Conservation (phyloP, 2,329 filamentous ascomycete genomes). For the Phaeomoniella chlamydospora region DNA sequence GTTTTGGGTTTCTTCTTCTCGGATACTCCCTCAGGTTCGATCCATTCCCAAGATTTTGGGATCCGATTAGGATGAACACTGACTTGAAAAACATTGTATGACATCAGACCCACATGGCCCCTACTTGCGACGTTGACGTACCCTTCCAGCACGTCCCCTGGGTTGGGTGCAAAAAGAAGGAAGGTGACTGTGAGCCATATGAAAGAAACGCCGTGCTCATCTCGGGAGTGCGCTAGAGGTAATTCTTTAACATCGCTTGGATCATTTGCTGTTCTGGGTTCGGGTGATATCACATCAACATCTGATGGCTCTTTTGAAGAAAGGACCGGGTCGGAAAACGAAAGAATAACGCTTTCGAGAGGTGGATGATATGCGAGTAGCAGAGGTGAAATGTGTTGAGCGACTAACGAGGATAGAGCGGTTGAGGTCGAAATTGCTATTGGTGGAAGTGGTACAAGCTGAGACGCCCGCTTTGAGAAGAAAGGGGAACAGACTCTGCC, state of each 20-base stretch:
- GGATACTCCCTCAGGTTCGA: conserved; percentile 36
- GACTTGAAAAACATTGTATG: conserved; percentile 84
- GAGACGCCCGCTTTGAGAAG: conserved; percentile 23
- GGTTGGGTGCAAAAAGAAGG: conserved; percentile 63
- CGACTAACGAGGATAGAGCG: conserved; percentile 42
- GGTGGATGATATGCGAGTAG: conserved; percentile 50
- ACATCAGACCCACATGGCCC: conserved; percentile 76
- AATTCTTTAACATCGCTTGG: conserved; percentile 20
- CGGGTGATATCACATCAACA: conserved; percentile 22
- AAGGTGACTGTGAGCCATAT: conserved; percentile 83
- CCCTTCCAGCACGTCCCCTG: conserved; percentile 63
- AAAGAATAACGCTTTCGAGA: conserved; percentile 33
- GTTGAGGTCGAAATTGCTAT: conserved; percentile 36
- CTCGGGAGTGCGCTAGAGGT: conserved; percentile 32
- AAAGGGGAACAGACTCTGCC: conserved; percentile 4
- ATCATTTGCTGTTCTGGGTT: conserved; percentile 14
- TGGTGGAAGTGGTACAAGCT: conserved; percentile 49
- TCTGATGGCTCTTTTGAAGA: conserved; percentile 6
- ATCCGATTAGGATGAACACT: conserved; percentile 66
- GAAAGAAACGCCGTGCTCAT: conserved; percentile 77
- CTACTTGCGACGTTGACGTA: conserved; percentile 69
- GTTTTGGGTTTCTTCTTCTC: conserved; percentile 2
- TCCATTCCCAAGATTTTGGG: conserved; percentile 68
- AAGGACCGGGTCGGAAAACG: conserved; percentile 10
- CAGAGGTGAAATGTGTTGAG: conserved; percentile 46